phyloP scores from a whole-genome alignment of 306 rosid genomes.

The Cicer cuneatum region DNA sequence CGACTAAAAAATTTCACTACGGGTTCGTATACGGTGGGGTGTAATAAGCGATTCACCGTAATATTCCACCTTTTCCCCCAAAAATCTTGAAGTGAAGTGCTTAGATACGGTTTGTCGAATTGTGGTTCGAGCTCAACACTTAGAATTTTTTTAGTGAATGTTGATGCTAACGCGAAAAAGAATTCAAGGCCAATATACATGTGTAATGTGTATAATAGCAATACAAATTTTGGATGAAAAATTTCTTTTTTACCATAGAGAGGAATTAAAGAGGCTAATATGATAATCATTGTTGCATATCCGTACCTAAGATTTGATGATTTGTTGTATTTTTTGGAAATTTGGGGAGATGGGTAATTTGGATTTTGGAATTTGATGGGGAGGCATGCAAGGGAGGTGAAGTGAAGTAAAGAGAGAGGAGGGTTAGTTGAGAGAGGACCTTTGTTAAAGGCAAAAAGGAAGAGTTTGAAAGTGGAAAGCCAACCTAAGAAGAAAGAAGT shows the following conservation, averaged over 20 bases:
- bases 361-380: conserved; percentile 46
- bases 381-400: conserved; percentile 38
- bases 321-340: neutral
- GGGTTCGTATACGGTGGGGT: conserved; percentile 44
- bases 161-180: neutral
- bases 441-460: conserved; percentile 47
- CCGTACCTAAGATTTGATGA: neutral
- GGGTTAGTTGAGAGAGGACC: conserved; percentile 48
- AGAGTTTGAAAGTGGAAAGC: conserved; percentile 57
- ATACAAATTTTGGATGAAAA: conserved; percentile 38
- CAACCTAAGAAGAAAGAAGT: conserved; percentile 46
- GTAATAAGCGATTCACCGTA: conserved; percentile 39
- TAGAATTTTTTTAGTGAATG: neutral
- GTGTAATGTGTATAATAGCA: conserved; percentile 41
- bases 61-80: conserved; percentile 55
- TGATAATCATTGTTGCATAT: neutral
- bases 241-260: neutral
- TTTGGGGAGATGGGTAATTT: neutral
- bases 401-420: conserved; percentile 44
- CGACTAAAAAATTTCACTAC: neutral
- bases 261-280: conserved; percentile 22
- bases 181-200: conserved; percentile 50
- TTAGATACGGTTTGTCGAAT: conserved; percentile 43
- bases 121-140: conserved; percentile 41
- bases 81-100: conserved; percentile 48